Base-by-base conservation (phyloP, 345 rosid species). In the Syzygium grande region DNA sequence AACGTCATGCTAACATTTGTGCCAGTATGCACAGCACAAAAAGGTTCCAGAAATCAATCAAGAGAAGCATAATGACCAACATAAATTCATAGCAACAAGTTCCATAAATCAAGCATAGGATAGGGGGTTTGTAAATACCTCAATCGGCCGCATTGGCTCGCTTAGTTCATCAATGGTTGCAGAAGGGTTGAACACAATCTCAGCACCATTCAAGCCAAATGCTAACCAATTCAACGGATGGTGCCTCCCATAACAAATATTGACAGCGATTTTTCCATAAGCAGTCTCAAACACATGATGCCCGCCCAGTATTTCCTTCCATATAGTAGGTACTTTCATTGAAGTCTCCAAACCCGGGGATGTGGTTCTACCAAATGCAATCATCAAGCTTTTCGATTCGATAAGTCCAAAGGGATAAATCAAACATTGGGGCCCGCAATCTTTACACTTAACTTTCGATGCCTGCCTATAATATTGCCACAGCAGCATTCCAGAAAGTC, bases 121-220 rank as follows among this genome's bases (percentile, higher is more conserved):
- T 34, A 27, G 22, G 43, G 46, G 34, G 1, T 38, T 29, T 84
- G 11, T 52, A 25, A 58, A 51, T 88, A 97, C 99, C 98, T 97
- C 99, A 83, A 97, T 92, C n/a, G 99, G 98, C 98, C 99, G 96
- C 99, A 97, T 96, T 86, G 99, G 99, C 92, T 97, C 98, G 84
- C 99, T 96, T 85, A 97, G 98, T 92, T 91, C 96, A 90, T 98
- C 99, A 49, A 96, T 99, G 29, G 99, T 97, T 30, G 99, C 99
- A 49, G 99, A 96, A 91, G 99, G 99, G 89, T 97, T 97, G 92
- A 97, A 97, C 85, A 97, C 99, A 89, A 97, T 97, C 93, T 96
- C 99, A 0, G 99, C 99, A 89, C 98, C 99, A 92, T 97, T 95
- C 89, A 97, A 90, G 89, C 98, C 99, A 92, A 97, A 97, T 85